A percentile compares a stretch with the other conserved stretches of the same genome.
Evolutionary conservation across 768 basidiomycete genomes (phyloP).

Genomic region (Mycena pura): DNA sequence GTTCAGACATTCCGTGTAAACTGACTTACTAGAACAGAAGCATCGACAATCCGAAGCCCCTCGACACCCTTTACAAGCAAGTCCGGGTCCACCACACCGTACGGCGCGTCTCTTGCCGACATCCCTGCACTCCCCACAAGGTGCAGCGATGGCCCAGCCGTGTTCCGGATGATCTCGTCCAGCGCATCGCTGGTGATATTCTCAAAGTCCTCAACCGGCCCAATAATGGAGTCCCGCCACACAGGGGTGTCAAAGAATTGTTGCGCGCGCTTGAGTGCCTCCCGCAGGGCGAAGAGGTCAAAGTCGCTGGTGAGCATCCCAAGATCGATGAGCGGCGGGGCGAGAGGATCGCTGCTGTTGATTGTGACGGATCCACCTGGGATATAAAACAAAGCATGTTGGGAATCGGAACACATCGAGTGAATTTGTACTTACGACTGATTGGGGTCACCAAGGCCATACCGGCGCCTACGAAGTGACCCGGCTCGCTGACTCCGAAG

Average conservation of each 20-base stretch:
- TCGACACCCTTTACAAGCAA: slow-evolving; percentile 19
- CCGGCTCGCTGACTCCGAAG: too few relatives aligned
- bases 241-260: not conserved
- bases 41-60: slow-evolving; percentile 21
- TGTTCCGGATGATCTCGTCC: not conserved
- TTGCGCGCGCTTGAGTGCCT: not conserved
- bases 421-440: too few relatives aligned
- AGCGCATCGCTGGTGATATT: not conserved
- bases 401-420: too few relatives aligned
- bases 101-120: not conserved
- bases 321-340: not conserved
- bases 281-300: not conserved
- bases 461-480: too few relatives aligned
- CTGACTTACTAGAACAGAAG: slow-evolving; percentile 23
- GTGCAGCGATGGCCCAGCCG: not conserved
- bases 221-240: not conserved
- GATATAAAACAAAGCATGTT: too few relatives aligned
- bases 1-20: too few relatives aligned
- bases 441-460: too few relatives aligned
- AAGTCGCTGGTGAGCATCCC: not conserved
- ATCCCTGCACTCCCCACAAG: not conserved
- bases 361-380: not conserved
- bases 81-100: slow-evolving; percentile 24
- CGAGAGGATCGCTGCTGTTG: not conserved
- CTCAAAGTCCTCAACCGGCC: not conserved